Conservation (phyloP, 805 yeast species). For the Yamadazyma phyllophila region DNA sequence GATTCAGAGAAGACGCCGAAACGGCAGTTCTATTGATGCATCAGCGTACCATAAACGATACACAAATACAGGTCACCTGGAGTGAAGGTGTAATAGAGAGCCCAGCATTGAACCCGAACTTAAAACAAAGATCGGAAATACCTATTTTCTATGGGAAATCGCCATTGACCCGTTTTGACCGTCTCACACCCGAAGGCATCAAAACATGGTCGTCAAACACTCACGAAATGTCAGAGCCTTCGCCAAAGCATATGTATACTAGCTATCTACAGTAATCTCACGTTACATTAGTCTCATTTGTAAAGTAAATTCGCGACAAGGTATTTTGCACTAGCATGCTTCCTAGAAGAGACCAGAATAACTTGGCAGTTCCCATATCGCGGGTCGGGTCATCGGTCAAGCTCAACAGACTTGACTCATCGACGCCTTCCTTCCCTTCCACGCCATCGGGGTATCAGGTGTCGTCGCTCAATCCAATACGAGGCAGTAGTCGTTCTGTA, state of each 20-base stretch:
- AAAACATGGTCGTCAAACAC: background rate
- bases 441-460: constrained; percentile 31
- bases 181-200: background rate
- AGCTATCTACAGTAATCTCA: background rate
- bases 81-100: constrained; percentile 15
- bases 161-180: constrained; percentile 5
- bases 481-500: constrained; percentile 21
- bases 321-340: background rate
- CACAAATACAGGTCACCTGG: constrained; percentile 31
- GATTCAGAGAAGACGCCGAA: constrained; percentile 35
- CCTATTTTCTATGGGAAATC: background rate
- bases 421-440: constrained; percentile 23
- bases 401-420: constrained; percentile 24
- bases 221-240: constrained; percentile 7
- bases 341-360: constrained; percentile 8
- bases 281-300: no score
- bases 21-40: constrained; percentile 33
- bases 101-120: background rate
- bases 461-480: constrained; percentile 39
- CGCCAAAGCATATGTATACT: background rate
- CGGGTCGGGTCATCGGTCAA: constrained; percentile 34
- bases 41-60: constrained; percentile 28
- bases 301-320: background rate
- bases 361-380: constrained; percentile 32
- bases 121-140: background rate